A percentile compares a stretch with the other conserved stretches of the same genome.
These are phyloP conservation scores for Boletus subparvulus DNA, from an alignment of 768 basidiomycete genomes.

Conservation along the genomic window DNA sequence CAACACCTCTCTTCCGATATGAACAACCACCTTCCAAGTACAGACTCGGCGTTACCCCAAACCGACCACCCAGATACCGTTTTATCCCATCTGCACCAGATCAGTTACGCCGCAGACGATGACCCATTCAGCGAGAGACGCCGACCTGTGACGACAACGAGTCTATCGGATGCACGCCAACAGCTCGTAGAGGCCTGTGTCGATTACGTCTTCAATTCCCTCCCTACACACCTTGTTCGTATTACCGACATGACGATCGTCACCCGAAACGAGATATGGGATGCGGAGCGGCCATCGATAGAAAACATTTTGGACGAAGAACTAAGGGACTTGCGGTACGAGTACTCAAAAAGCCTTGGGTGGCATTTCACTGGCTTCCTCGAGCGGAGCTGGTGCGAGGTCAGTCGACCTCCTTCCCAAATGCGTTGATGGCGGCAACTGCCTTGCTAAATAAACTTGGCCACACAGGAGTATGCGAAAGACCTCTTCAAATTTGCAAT, in stretches of 20 bases:
- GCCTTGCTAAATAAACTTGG: neutral
- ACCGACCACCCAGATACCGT: neutral
- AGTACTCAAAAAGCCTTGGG: neutral
- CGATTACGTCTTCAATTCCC: slow-evolving; percentile 8
- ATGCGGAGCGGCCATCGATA: neutral
- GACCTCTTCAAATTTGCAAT: slow-evolving; percentile 8
- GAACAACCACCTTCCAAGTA: neutral
- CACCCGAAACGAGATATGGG: slow-evolving; percentile 6
- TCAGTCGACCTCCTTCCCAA: neutral
- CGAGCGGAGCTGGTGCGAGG: slow-evolving; percentile 7
- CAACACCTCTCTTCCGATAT: neutral
- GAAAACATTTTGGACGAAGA: neutral
- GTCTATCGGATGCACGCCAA: slow-evolving; percentile 2
- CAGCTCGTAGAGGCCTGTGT: slow-evolving; percentile 3
- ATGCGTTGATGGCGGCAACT: too few species aligned
- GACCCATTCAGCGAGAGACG: slow-evolving; percentile 9
- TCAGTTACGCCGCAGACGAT: slow-evolving; percentile 7
- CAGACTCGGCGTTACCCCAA: neutral
- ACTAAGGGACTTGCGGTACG: neutral
- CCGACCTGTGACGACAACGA: neutral
- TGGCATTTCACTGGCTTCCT: slow-evolving; percentile 10
- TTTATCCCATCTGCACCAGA: slow-evolving; percentile 8
- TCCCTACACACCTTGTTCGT: slow-evolving; percentile 3
- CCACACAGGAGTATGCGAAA: slow-evolving; percentile 2
- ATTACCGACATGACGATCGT: slow-evolving; percentile 6